A percentile compares a stretch with the other conserved stretches of the same genome.
Conservation (phyloP, 2,329 filamentous ascomycete species). For the Mollisiaceae sp. region DNA sequence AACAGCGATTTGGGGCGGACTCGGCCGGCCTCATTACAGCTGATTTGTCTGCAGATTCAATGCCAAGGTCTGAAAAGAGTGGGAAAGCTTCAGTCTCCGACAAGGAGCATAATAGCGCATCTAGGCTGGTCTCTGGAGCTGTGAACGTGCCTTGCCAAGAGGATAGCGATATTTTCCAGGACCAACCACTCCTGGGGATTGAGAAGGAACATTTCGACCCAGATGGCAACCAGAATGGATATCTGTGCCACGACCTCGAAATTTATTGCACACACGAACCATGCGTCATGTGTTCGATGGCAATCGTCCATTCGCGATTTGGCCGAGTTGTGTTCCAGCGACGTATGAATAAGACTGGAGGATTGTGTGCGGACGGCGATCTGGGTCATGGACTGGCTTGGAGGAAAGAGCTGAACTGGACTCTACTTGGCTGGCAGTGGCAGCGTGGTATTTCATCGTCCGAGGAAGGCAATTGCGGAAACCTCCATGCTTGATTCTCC, state of each 20-base stretch:
- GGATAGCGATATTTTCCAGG: constrained; percentile 63
- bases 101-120: neutral
- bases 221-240: constrained; percentile 73
- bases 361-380: constrained; percentile 76
- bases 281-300: constrained; percentile 97
- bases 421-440: constrained; percentile 76
- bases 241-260: constrained; percentile 92
- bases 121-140: neutral
- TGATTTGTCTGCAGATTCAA: neutral
- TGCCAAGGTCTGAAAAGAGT: neutral
- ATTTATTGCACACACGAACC: constrained; percentile 96
- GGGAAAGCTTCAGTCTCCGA: neutral
- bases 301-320: constrained; percentile 91
- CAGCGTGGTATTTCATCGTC: neutral
- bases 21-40: neutral
- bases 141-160: neutral
- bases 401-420: constrained; percentile 84
- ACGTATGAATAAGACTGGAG: constrained; percentile 81
- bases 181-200: constrained; percentile 69
- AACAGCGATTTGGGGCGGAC: neutral
- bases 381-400: constrained; percentile 72
- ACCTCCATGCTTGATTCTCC: constrained; percentile 21
- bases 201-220: constrained; percentile 64
- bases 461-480: neutral
- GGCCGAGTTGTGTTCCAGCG: constrained; percentile 80